Evolutionary conservation across 306 rosid species (phyloP), one percentile per base, ranked within the genome.

Genomic region (Begonia masoniana): DNA sequence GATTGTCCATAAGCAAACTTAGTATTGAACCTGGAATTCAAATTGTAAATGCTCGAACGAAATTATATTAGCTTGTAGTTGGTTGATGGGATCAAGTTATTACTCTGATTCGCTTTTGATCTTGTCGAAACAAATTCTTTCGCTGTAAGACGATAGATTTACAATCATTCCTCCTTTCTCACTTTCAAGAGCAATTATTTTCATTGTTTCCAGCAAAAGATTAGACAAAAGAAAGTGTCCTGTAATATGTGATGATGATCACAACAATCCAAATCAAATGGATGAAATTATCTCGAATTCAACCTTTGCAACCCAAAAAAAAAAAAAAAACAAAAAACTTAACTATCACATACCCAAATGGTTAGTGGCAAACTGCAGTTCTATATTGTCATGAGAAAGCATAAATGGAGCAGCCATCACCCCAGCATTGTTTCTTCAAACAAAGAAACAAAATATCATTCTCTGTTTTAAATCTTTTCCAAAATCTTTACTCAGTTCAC

Each of bases 211-310:
- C 70, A 88, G 61, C 42, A 84, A 65, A 76, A 88, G 93, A 69
- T 82, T 72, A 45, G 86, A 84, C 69, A 84, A 67, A 68, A 79
- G 88, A 71, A 88, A 84, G 62, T 88, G 97, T 3, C 95, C 97
- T 84, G 58, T 58, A 76, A 71, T 26, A 6, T 26, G 36, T 26
- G 36, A 26, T 26, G 5, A 26, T 26, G 36, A 26, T 4, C 71
- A 58, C 39, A 43, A 24, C 21, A 13, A 43, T 24, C 14, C 14
- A 6, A 45, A 45, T 45, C 48, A 45, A 1, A 45, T 12, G 48
- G 48, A 45, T 45, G 48, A 10, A 12, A 10, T 45, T 45, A 45
- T 45, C 14, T 45, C 1, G 14, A 4, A 24, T 24, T 24, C 31
- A 24, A 24, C 31, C 31, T 24, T 4, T 24, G 31, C 31, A 24